Evolutionary conservation across 352 stramenopile species (phyloP), one percentile per base, ranked within the genome.

Genomic region (Pythium biforme): DNA sequence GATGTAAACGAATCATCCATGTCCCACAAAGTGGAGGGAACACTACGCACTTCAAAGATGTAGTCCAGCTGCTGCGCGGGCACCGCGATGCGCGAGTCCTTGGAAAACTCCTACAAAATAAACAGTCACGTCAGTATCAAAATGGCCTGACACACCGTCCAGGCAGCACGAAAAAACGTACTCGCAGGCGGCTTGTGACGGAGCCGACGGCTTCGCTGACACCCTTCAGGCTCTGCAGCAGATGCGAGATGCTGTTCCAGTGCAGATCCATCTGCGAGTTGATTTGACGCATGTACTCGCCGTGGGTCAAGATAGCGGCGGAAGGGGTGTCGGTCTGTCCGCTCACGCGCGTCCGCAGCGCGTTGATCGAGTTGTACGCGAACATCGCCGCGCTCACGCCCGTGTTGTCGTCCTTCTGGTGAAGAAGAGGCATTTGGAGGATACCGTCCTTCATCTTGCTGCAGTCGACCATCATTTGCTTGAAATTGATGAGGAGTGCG

Each of bases 251-350:
- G 64, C 82, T 93, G 73, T 91, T 91, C 80, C 82, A 92, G 75
- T 95, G 86, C 59, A 92, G 69, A 73, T 93, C 86, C 71, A 95
- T 73, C 62, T 93, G 82, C 68, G 83, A 85, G 47, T 73, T 79
- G 61, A 95, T 78, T 65, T 93, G 83, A n/a, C 83, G 86, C 86
- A 95, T 95, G 74, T 93, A 95, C 57, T 91, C 81, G 26, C 83
- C 82, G 62, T 95, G 86, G 31, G 86, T 85, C 14, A 91, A 74
- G 55, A 95, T 89, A 22, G 86, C 86, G 27, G 81, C 65, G 0
- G 77, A 91, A 10, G 86, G 83, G n/a, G 76, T 70, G 15, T 71
- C 63, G 11, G 73, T 70, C 22, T 69, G 48, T 15, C 76, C 75
- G 29, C 83, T 84, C 53, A 95, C 77, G 15, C 73, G 85, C n/a